Base-by-base conservation (phyloP, 495 filamentous ascomycete species). In the Hypoxylon fragiforme region DNA sequence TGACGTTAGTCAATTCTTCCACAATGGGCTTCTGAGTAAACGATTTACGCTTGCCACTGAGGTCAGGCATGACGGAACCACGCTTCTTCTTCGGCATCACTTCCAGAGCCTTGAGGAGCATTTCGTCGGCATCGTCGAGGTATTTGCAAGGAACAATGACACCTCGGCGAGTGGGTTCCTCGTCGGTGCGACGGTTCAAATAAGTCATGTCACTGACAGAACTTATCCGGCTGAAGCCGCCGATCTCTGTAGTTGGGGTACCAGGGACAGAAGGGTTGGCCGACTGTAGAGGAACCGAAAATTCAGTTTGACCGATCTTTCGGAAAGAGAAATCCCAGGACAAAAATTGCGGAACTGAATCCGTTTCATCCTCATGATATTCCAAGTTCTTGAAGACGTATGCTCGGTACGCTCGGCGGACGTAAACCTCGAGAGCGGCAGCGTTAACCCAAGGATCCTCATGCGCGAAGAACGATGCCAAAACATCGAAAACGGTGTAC, bases 171-270 rank as follows among this genome's bases (percentile, higher is more conserved):
- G 81, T 81, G 13, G 88, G 86, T 65, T 96, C 92, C 24, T 80
- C 78, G 36, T 81, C 77, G 11, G 81, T 76, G 54, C 85, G 82
- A 22, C 80, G 79, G 22, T 85, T 75, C 32, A 97, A 71, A 69
- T 92, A 95, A 6, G 90, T 87, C 87, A 98, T 91, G 70, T 98
- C 94, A 69, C 90, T 95, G 73, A 97, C 95, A 28, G 95, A 97
- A 71, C 83, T 84, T 62, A 97, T 86, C 30, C 91, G 82, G 73
- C 87, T 85, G 72, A 89, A 92, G 38, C 77, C 78, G 67, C 79
- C 78, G 31, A 75, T 65, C 44, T 70, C 70, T 57, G 85, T 79
- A 6, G 78, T 84, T 12, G 94, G 94, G 0, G 94, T 97, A 38
- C 87, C 84, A 1, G 94, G 95, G 1, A 91, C 87, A 0, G 91